A percentile compares a stretch with the other conserved stretches of the same genome.
Conservation (phyloP, 306 rosid genomes). For the Parietaria judaica region DNA sequence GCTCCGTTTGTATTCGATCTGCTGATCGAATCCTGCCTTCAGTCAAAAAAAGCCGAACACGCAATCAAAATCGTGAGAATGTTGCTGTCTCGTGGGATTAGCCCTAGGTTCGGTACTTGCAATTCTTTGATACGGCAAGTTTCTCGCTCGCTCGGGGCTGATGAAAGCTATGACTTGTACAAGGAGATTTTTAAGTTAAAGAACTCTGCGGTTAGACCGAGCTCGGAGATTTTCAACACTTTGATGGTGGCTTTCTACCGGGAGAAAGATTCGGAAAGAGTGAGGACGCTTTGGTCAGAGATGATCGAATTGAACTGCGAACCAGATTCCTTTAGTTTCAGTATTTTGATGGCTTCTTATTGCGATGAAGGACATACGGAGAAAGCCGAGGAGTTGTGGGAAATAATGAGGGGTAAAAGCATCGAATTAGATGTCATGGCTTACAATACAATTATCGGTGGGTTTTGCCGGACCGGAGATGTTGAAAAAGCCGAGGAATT, state of each 20-base stretch:
- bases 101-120: constrained; percentile 52
- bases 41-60: constrained; percentile 41
- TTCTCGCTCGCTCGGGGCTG: constrained; percentile 35
- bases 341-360: constrained; percentile 49
- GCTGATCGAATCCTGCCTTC: constrained; percentile 52
- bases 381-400: constrained; percentile 52
- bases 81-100: constrained; percentile 53
- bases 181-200: constrained; percentile 43
- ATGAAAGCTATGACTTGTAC: constrained; percentile 41
- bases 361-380: constrained; percentile 49
- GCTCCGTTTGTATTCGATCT: constrained; percentile 79
- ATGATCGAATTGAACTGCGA: constrained; percentile 28
- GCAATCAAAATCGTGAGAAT: constrained; percentile 44
- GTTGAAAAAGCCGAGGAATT: constrained; percentile 53
- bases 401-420: constrained; percentile 38
- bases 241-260: constrained; percentile 61
- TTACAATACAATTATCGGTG: constrained; percentile 71
- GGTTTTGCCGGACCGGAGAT: constrained; percentile 59
- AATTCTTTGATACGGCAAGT: constrained; percentile 50
- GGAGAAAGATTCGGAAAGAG: constrained; percentile 36
- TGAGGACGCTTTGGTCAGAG: constrained; percentile 55
- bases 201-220: constrained; percentile 43
- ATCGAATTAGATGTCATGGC: constrained; percentile 52
- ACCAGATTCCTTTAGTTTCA: constrained; percentile 52
- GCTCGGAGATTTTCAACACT: constrained; percentile 49